These are phyloP conservation scores for Amanita jacksonii DNA, from an alignment of 768 basidiomycete species.

Conservation along the genomic window DNA sequence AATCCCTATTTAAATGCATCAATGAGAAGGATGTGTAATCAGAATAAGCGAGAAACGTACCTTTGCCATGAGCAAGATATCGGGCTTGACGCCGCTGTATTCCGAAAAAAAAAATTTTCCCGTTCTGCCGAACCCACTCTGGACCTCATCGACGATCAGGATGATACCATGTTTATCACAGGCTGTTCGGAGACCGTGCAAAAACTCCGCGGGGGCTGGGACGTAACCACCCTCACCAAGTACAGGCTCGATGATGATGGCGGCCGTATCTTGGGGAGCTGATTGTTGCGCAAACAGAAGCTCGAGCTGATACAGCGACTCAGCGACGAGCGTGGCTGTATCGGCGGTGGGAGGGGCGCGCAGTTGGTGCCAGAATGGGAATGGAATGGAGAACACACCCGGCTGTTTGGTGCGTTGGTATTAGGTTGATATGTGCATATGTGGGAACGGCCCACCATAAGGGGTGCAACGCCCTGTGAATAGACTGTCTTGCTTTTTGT, in stretches of 20 bases:
- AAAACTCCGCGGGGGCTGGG: slow-evolving; percentile 70
- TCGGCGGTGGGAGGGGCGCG: slow-evolving; percentile 48
- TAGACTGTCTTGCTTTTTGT: slow-evolving; percentile 95
- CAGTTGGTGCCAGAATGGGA: slow-evolving; percentile 90
- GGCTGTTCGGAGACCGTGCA: slow-evolving; percentile 70
- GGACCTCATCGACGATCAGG: slow-evolving; percentile 81
- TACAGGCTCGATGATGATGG: slow-evolving; percentile 89
- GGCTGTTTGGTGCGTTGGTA: slow-evolving; percentile 37
- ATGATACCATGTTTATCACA: slow-evolving; percentile 84
- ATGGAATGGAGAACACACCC: slow-evolving; percentile 72
- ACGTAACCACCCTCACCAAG: slow-evolving; percentile 96
- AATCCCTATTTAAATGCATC: too few relatives aligned
- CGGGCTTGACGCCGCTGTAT: slow-evolving; percentile 78
- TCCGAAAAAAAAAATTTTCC: slow-evolving; percentile 78
- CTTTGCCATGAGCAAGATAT: slow-evolving; percentile 87
- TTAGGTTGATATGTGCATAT: background rate
- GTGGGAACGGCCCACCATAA: slow-evolving; percentile 63
- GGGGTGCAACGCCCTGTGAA: slow-evolving; percentile 63
- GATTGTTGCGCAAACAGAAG: slow-evolving; percentile 71
- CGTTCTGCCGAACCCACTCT: slow-evolving; percentile 84
- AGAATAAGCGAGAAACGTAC: slow-evolving; percentile 24
- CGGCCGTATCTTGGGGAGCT: slow-evolving; percentile 78
- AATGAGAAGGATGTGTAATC: too few relatives aligned
- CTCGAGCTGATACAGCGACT: slow-evolving; percentile 74
- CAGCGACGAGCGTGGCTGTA: slow-evolving; percentile 44